These are phyloP conservation scores for Tilletia caries DNA, from an alignment of 1,284 basidiomycete species.

Conservation along the genomic window DNA sequence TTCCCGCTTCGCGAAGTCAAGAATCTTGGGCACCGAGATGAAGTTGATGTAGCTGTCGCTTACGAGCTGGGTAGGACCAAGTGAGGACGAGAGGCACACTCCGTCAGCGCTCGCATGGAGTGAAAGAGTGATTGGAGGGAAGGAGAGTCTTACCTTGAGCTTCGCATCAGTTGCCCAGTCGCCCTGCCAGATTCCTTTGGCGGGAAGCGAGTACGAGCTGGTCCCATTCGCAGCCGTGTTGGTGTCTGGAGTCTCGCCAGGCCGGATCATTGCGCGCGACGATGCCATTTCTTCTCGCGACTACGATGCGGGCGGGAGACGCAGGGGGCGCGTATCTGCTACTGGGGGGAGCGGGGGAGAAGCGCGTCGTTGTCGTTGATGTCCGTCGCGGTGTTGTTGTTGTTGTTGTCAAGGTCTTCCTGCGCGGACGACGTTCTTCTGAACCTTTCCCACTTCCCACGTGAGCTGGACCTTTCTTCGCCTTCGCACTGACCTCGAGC, in stretches of 20 bases:
- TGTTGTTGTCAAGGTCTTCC: not conserved
- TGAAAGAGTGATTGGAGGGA: not conserved
- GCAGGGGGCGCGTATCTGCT: no score
- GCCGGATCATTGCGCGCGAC: not conserved
- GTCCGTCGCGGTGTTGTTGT: not conserved
- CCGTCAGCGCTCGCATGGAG: not conserved
- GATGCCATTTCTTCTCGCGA: not conserved
- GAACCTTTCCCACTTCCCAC: no score
- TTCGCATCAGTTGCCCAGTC: slow-evolving; percentile 21
- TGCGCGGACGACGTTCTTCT: no score
- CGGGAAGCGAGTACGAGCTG: slow-evolving; percentile 1
- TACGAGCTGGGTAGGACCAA: slow-evolving; percentile 10
- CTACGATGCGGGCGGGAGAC: no score
- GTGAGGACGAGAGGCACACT: not conserved
- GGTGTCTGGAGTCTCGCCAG: not conserved
- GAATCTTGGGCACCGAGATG: slow-evolving; percentile 39
- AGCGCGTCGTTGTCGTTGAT: no score
- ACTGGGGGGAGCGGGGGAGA: no score
- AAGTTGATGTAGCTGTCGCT: slow-evolving; percentile 46
- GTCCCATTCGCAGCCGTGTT: not conserved
- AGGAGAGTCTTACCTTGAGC: slow-evolving; percentile 10
- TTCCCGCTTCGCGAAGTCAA: not conserved
- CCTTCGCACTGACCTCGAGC: not conserved
- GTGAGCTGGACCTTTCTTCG: not conserved
- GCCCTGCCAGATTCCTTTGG: slow-evolving; percentile 10